Percentiles rank a stretch among this genome's conserved stretches.
Evolutionary conservation across 441 rosid genomes (phyloP).

Genomic region (Codiaeum variegatum): DNA sequence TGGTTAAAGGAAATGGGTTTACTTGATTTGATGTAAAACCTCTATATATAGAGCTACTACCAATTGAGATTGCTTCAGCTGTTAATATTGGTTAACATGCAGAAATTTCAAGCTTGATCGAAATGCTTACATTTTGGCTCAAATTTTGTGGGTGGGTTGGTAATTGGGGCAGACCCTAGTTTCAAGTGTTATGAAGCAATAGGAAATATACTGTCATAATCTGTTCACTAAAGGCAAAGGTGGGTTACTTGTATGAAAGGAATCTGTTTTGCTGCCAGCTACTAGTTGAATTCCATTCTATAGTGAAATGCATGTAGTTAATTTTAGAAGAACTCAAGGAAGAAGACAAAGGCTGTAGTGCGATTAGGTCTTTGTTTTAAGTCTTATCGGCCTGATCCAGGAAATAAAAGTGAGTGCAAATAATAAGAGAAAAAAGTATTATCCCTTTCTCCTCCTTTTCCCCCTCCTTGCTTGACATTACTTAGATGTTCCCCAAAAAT

Average conservation of each 20-base stretch:
- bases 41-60: not conserved
- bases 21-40: not conserved
- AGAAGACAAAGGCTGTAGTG: not conserved
- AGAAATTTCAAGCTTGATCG: not conserved
- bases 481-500: not conserved
- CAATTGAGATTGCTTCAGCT: not conserved
- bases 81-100: not conserved
- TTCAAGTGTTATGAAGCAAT: not conserved
- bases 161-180: not conserved
- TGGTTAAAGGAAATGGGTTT: not conserved
- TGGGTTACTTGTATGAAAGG: not conserved
- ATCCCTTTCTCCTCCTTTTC: not conserved
- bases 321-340: not conserved
- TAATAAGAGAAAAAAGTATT: not conserved
- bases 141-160: not conserved
- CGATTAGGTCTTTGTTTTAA: not conserved
- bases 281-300: not conserved
- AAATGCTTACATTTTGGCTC: not conserved
- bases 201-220: not conserved
- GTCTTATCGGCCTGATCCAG: not conserved
- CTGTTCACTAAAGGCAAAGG: not conserved
- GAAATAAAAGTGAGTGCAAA: not conserved
- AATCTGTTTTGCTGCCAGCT: not conserved
- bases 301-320: not conserved
- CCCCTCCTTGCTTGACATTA: not conserved